Base-by-base conservation (phyloP, 306 rosid species). In the Cicer yamashitae region DNA sequence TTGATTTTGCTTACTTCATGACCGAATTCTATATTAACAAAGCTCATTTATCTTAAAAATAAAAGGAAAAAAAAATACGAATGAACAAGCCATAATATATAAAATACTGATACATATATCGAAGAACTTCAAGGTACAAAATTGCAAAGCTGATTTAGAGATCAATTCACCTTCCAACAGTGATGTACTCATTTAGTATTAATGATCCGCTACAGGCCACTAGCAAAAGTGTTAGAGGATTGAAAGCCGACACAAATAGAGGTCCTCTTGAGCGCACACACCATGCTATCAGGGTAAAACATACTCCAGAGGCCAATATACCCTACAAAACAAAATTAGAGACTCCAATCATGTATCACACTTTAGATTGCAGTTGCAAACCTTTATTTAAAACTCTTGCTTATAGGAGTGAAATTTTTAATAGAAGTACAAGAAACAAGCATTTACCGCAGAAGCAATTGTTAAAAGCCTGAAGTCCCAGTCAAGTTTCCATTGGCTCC, bases 391-490 rank as follows among this genome's bases (percentile, higher is more conserved):
- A 20, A 20, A 20, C 22, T 20, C 18, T 17, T 0, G 18, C 22
- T 20, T 20, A 20, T 20, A 20, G 22, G 2, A 20, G 2, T 20
- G 22, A 20, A 20, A 1, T 20, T 48, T 5, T 48, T 17, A 5
- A 13, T 48, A 12, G n/a, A 14, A 76, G 20, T 73, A 76, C 10
- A 9, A 51, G 40, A 66, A 50, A 22, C 13, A 15, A 7, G 43
- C 8, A 30, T 73, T 54, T 78, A 78, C 86, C 74, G 73, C 10
- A 10, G 57, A 78, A 52, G 74, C 65, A 7, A 67, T 80, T 0
- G 83, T 38, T 8, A 78, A 39, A 54, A 82, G 83, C 51, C 74
- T 78, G 20, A 78, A 13, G 20, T 82, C 67, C 83, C 83, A 82
- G 1, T 57, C 86, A 18, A 82, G 15, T 64, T 78, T 73, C 83